These are phyloP conservation scores for Mytilinidion resinicola DNA, from an alignment of 495 filamentous ascomycete species.

Conservation along the genomic window DNA sequence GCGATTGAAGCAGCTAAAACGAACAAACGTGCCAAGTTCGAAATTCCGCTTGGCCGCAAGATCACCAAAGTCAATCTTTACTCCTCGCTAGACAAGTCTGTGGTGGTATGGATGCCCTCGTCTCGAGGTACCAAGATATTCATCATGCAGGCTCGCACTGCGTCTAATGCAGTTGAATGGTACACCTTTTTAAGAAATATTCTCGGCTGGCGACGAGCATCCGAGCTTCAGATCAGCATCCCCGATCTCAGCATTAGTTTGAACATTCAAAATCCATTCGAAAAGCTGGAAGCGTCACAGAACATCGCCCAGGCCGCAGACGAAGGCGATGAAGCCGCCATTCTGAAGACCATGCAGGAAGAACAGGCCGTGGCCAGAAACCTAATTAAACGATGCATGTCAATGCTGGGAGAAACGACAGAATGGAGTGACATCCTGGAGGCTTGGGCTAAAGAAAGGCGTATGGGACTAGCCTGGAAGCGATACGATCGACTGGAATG, in stretches of 20 bases:
- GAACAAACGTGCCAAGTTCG: slow-evolving; percentile 48
- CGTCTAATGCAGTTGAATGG: slow-evolving; percentile 64
- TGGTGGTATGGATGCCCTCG: slow-evolving; percentile 59
- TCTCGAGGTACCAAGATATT: slow-evolving; percentile 57
- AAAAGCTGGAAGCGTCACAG: slow-evolving; percentile 44
- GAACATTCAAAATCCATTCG: slow-evolving; percentile 58
- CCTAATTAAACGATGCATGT: slow-evolving; percentile 53
- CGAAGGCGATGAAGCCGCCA: slow-evolving; percentile 39
- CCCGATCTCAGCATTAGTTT: slow-evolving; percentile 62
- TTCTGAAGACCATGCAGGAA: slow-evolving; percentile 43
- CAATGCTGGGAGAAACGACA: slow-evolving; percentile 50
- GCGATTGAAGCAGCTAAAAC: slow-evolving; percentile 49
- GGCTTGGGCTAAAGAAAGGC: slow-evolving; percentile 53
- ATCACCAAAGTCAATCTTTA: slow-evolving; percentile 59
- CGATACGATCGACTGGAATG: slow-evolving; percentile 72
- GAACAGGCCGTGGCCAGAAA: slow-evolving; percentile 50
- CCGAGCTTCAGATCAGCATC: slow-evolving; percentile 57
- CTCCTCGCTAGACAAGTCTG: slow-evolving; percentile 65
- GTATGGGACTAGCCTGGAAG: slow-evolving; percentile 70
- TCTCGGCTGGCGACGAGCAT: slow-evolving; percentile 54
- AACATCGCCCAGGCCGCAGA: slow-evolving; percentile 37
- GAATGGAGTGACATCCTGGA: slow-evolving; percentile 61
- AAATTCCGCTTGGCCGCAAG: slow-evolving; percentile 51
- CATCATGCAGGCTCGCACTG: slow-evolving; percentile 60
- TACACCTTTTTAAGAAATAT: slow-evolving; percentile 62